Percentiles rank a stretch among this genome's conserved stretches.
Conservation (phyloP, 2,329 filamentous ascomycete genomes). For the Coleophoma crateriformis region DNA sequence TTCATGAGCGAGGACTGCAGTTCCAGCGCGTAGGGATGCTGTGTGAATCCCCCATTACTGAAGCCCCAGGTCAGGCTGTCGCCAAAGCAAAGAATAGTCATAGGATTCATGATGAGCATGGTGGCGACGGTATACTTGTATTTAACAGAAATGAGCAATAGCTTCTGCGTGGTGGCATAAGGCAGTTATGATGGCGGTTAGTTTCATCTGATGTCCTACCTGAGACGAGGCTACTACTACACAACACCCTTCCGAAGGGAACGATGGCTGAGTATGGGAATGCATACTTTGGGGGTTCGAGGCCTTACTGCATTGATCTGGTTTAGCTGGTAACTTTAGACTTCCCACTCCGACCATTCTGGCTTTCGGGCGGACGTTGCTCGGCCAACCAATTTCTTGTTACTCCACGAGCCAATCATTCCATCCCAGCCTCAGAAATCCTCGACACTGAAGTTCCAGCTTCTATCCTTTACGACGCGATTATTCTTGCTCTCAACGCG, state of each 20-base stretch:
- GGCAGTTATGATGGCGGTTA: no score
- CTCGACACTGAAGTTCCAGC: not conserved
- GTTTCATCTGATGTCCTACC: no score
- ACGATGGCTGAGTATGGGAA: no score
- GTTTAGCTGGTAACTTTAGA: no score
- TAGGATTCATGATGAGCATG: slow-evolving; percentile 14
- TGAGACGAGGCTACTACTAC: no score
- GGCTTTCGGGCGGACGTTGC: no score
- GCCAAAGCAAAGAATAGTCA: slow-evolving; percentile 24
- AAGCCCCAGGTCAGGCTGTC: slow-evolving; percentile 48
- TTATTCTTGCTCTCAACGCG: slow-evolving; percentile 17
- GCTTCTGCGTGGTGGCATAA: no score
- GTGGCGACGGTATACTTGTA: not conserved
- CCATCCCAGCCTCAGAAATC: not conserved
- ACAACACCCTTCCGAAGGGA: no score
- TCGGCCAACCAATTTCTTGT: no score
- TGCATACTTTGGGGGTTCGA: no score
- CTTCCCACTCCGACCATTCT: no score
- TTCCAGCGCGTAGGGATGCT: slow-evolving; percentile 47
- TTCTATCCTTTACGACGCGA: slow-evolving; percentile 14
- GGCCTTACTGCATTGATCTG: no score
- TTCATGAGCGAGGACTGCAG: slow-evolving; percentile 41
- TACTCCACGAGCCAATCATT: slow-evolving; percentile 1
- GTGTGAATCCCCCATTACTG: slow-evolving; percentile 27
- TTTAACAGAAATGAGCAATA: not conserved